phyloP scores from a whole-genome alignment of 495 filamentous ascomycete species.

The Xylaria scruposa region DNA sequence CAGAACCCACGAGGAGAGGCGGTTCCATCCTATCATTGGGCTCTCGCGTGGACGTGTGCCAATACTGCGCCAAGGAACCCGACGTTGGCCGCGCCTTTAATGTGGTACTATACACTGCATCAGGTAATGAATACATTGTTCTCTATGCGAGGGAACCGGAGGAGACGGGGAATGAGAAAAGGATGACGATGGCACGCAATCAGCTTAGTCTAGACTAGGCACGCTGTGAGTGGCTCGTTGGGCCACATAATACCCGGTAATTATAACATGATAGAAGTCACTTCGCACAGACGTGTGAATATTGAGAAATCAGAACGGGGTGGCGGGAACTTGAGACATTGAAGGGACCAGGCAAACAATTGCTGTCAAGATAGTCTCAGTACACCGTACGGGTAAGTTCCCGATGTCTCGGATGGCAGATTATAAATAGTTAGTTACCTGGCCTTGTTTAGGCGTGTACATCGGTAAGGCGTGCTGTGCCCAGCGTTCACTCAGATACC shows the following conservation, averaged over 20 bases:
- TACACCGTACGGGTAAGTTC: neutral
- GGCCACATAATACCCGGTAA: neutral
- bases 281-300: neutral
- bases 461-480: slow-evolving; percentile 3
- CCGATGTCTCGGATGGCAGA: neutral
- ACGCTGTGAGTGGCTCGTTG: slow-evolving; percentile 11
- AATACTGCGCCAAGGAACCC: slow-evolving; percentile 17
- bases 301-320: neutral
- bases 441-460: neutral
- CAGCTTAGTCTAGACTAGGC: slow-evolving; percentile 8
- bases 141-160: neutral
- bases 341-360: neutral
- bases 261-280: neutral
- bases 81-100: neutral
- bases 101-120: slow-evolving; percentile 3
- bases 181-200: slow-evolving; percentile 11
- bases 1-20: slow-evolving; percentile 22
- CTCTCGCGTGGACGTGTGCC: slow-evolving; percentile 20
- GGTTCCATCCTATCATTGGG: slow-evolving; percentile 14
- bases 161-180: neutral
- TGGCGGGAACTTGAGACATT: neutral
- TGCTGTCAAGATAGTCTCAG: neutral
- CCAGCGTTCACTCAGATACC: neutral
- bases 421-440: slow-evolving; percentile 5
- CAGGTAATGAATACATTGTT: neutral